phyloP scores from a whole-genome alignment of 345 rosid genomes.

The Nasturtium officinale region DNA sequence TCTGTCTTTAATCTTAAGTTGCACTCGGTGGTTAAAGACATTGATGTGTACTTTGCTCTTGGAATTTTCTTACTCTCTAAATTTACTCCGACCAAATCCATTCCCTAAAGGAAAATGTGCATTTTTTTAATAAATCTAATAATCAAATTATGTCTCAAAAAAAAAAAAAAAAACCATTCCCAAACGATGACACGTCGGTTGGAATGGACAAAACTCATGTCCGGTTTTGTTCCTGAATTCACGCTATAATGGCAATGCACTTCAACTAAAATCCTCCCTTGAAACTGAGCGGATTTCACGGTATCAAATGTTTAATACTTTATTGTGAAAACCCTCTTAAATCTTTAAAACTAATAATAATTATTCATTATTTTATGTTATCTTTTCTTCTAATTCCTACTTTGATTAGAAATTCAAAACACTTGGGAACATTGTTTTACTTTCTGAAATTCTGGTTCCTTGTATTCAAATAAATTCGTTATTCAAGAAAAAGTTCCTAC shows the following conservation, averaged over 20 bases:
- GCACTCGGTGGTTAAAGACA: slow-evolving; percentile 27
- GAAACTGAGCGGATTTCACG: too few species aligned
- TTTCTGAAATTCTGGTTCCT: background rate
- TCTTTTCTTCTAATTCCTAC: background rate
- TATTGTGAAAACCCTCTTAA: background rate
- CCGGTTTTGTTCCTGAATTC: background rate
- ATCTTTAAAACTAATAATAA: background rate
- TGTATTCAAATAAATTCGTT: too few species aligned
- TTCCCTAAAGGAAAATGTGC: too few species aligned
- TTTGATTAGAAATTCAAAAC: background rate
- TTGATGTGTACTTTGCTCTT: slow-evolving; percentile 39
- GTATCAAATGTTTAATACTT: too few species aligned
- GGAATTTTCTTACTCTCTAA: slow-evolving; percentile 26
- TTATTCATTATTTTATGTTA: background rate
- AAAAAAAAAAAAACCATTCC: background rate
- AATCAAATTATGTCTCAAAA: too few species aligned
- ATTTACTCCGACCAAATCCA: slow-evolving; percentile 17
- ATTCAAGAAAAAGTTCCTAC: background rate
- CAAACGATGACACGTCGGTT: slow-evolving; percentile 12
- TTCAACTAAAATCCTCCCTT: slow-evolving; percentile 10
- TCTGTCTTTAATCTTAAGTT: slow-evolving; percentile 31
- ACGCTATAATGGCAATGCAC: too few species aligned
- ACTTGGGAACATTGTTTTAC: background rate
- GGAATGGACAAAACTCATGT: background rate
- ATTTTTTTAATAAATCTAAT: too few species aligned